A percentile compares a stretch with the other conserved stretches of the same genome.
These are phyloP conservation scores for Zopfochytrium polystomum DNA, from an alignment of 371 early-diverging fungal species.

Conservation along the genomic window DNA sequence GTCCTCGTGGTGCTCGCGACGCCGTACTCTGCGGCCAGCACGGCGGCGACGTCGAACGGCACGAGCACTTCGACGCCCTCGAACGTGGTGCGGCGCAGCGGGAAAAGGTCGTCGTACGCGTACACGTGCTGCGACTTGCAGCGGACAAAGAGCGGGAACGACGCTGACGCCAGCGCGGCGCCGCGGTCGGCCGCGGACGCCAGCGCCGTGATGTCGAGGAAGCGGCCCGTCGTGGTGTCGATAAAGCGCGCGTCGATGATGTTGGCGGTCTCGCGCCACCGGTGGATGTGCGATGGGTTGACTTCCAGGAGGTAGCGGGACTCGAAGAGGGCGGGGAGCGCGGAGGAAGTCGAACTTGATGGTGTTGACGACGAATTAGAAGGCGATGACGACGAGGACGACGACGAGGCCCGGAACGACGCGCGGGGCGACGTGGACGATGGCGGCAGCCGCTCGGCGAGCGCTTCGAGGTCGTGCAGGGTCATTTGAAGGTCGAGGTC, in stretches of 20 bases:
- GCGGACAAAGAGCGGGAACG: not conserved
- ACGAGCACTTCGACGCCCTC: constrained; percentile 23
- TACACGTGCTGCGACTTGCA: constrained; percentile 25
- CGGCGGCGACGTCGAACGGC: too few relatives aligned
- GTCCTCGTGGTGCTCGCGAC: too few relatives aligned
- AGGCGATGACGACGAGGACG: not conserved
- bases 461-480: not conserved
- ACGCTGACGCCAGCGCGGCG: not conserved
- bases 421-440: too few relatives aligned
- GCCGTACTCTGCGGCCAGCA: too few relatives aligned
- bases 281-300: constrained; percentile 6
- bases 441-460: constrained; percentile 5
- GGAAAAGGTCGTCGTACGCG: constrained; percentile 11
- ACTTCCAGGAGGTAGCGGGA: constrained; percentile 16
- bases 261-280: constrained; percentile 14
- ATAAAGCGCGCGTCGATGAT: constrained; percentile 33
- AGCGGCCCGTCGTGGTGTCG: constrained; percentile 26
- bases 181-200: constrained; percentile 1
- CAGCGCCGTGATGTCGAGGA: constrained; percentile 34
- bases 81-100: constrained; percentile 14
- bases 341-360: constrained; percentile 7
- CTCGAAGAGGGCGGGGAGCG: not conserved
- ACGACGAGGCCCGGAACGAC: too few relatives aligned
- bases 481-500: constrained; percentile 28
- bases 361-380: constrained; percentile 1